Conservation (phyloP, 192 early-diverging fungal genomes). For the Coemansia sp. region DNA sequence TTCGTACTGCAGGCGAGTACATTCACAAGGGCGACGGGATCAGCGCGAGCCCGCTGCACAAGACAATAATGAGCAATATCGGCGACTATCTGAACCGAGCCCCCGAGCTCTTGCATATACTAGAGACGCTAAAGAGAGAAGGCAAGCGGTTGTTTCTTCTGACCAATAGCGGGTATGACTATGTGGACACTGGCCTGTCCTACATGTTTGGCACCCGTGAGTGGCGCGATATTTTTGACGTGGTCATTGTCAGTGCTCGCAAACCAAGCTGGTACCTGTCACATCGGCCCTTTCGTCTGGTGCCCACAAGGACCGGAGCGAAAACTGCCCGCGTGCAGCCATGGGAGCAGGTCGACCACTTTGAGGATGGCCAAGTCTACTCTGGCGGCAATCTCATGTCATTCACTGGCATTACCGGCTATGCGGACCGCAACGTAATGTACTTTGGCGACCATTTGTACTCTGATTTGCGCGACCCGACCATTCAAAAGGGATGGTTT, state of each 20-base stretch:
- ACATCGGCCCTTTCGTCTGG: constrained; percentile 57
- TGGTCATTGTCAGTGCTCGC: constrained; percentile 55
- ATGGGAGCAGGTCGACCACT: constrained; percentile 53
- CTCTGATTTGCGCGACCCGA: constrained; percentile 60
- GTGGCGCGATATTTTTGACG: constrained; percentile 62
- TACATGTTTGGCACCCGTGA: constrained; percentile 47
- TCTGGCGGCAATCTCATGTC: constrained; percentile 57
- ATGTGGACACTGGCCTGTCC: constrained; percentile 49
- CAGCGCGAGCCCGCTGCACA: constrained; percentile 51
- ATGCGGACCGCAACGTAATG: constrained; percentile 55
- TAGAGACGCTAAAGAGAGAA: constrained; percentile 42
- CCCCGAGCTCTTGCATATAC: constrained; percentile 50
- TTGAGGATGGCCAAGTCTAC: constrained; percentile 58
- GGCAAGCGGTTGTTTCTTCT: constrained; percentile 58
- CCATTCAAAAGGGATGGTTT: constrained; percentile 59
- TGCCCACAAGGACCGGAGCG: constrained; percentile 15
- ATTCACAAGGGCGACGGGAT: constrained; percentile 52
- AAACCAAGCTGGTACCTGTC: constrained; percentile 60
- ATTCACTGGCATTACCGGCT: constrained; percentile 56
- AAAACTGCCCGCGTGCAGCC: constrained; percentile 24
- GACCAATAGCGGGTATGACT: constrained; percentile 58
- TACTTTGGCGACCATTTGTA: constrained; percentile 65
- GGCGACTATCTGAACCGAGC: constrained; percentile 48
- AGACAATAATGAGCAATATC: constrained; percentile 47
- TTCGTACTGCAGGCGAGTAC: constrained; percentile 50